Evolutionary conservation across 495 filamentous ascomycete species (phyloP).

Genomic region (Xylaria nigripes): DNA sequence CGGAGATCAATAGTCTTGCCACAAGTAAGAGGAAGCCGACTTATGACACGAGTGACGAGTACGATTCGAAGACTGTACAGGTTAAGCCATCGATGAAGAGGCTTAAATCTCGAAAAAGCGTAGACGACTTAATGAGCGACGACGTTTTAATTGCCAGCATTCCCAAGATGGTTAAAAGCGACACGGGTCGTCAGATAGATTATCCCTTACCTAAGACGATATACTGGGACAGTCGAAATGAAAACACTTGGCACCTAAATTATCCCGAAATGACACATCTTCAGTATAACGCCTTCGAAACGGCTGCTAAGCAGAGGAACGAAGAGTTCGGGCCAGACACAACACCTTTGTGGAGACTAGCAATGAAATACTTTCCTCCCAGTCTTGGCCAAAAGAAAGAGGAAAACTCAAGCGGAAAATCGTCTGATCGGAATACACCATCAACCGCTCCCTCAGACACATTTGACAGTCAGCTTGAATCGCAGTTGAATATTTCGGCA

Average conservation of each 20-base stretch:
- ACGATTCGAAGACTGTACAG: constrained; percentile 12
- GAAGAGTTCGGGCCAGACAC: constrained; percentile 41
- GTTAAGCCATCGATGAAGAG: constrained; percentile 37
- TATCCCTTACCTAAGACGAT: constrained; percentile 38
- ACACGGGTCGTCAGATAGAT: constrained; percentile 41
- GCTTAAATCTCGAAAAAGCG: constrained; percentile 31
- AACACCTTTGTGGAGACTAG: constrained; percentile 37
- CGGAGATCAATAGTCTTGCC: constrained; percentile 22
- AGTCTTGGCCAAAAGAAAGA: constrained; percentile 8
- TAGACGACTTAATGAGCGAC: constrained; percentile 23
- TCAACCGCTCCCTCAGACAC: not conserved
- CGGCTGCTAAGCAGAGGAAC: constrained; percentile 31
- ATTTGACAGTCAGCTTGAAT: constrained; percentile 15
- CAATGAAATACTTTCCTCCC: constrained; percentile 42
- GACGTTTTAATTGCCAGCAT: constrained; percentile 32
- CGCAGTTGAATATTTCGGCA: constrained; percentile 13
- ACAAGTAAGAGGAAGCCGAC: constrained; percentile 40
- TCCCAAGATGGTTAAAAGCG: constrained; percentile 24
- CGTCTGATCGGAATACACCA: constrained; percentile 1
- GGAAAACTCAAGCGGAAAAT: not conserved
- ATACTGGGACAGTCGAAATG: constrained; percentile 44
- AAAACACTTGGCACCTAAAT: constrained; percentile 40
- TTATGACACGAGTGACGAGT: constrained; percentile 30
- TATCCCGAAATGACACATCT: constrained; percentile 49
- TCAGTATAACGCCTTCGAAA: constrained; percentile 38